Conservation (phyloP, 805 yeast species). For the Candida takata region DNA sequence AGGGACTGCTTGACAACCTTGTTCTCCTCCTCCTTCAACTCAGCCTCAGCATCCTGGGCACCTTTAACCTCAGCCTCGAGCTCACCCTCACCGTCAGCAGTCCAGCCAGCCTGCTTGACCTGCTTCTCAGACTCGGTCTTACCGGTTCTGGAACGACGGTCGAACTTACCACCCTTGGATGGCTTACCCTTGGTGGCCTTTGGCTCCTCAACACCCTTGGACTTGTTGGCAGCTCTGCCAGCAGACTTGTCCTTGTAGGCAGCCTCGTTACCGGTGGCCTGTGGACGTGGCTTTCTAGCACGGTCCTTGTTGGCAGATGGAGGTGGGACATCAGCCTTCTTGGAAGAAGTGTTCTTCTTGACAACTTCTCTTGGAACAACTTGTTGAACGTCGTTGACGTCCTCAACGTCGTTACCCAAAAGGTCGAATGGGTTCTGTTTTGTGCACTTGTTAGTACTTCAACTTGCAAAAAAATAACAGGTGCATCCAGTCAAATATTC, state of each 20-base stretch:
- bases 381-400: slow-evolving; percentile 47
- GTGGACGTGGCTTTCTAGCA: slow-evolving; percentile 66
- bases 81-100: slow-evolving; percentile 67
- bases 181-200: slow-evolving; percentile 42
- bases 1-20: slow-evolving; percentile 61
- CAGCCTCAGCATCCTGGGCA: slow-evolving; percentile 41
- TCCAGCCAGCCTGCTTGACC: slow-evolving; percentile 76
- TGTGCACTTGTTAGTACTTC: slow-evolving; percentile 10
- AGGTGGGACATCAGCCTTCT: slow-evolving; percentile 79
- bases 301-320: slow-evolving; percentile 73
- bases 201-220: slow-evolving; percentile 43
- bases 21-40: slow-evolving; percentile 31
- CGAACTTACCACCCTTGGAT: slow-evolving; percentile 44
- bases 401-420: slow-evolving; percentile 85
- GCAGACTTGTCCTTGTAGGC: slow-evolving; percentile 68
- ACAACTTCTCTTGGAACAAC: slow-evolving; percentile 64
- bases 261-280: slow-evolving; percentile 81
- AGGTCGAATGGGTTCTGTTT: slow-evolving; percentile 81
- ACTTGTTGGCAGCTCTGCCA: slow-evolving; percentile 55
- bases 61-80: slow-evolving; percentile 61
- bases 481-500: too few species aligned
- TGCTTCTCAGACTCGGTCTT: slow-evolving; percentile 82
- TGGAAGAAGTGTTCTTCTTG: slow-evolving; percentile 76
- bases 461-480: too few species aligned
- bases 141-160: slow-evolving; percentile 83